Evolutionary conservation across 2,329 filamentous ascomycete genomes (phyloP).

Genomic region (Microsporum ferrugineum): DNA sequence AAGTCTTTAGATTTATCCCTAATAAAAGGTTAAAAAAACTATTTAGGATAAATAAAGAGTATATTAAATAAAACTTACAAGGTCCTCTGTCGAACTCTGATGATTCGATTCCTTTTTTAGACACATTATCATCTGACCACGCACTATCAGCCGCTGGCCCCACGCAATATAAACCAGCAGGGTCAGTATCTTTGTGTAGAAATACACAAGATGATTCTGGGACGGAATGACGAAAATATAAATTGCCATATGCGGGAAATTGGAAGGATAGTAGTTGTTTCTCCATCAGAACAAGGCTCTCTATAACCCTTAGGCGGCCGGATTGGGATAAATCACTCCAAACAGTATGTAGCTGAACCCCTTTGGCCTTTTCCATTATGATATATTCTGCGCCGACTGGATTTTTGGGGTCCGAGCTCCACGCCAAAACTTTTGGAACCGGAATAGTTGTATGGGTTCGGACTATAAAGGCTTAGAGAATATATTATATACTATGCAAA

Average conservation of each 20-base stretch:
- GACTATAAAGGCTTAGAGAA: slow-evolving; percentile 10
- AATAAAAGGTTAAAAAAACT: too few species aligned
- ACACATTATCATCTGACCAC: background rate
- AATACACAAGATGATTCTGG: slow-evolving; percentile 16
- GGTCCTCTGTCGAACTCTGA: background rate
- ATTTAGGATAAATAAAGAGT: too few species aligned
- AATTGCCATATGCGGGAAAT: slow-evolving; percentile 19
- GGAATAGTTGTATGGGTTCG: slow-evolving; percentile 12
- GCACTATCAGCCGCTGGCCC: slow-evolving; percentile 10
- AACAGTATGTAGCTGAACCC: slow-evolving; percentile 9
- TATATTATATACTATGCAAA: background rate
- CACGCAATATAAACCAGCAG: background rate
- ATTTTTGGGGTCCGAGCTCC: slow-evolving; percentile 14
- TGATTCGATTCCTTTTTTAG: too few species aligned
- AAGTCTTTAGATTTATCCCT: background rate
- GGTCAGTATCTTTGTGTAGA: slow-evolving; percentile 16
- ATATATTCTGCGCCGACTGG: slow-evolving; percentile 18
- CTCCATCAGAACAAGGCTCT: slow-evolving; percentile 16
- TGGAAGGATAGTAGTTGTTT: slow-evolving; percentile 12
- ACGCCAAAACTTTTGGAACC: slow-evolving; percentile 11
- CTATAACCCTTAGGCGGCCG: slow-evolving; percentile 17
- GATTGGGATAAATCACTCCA: slow-evolving; percentile 9
- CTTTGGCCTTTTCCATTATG: slow-evolving; percentile 23
- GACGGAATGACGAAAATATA: slow-evolving; percentile 19
- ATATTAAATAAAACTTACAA: too few species aligned